Base-by-base conservation (phyloP, 345 rosid genomes). In the Aquilaria malaccensis region DNA sequence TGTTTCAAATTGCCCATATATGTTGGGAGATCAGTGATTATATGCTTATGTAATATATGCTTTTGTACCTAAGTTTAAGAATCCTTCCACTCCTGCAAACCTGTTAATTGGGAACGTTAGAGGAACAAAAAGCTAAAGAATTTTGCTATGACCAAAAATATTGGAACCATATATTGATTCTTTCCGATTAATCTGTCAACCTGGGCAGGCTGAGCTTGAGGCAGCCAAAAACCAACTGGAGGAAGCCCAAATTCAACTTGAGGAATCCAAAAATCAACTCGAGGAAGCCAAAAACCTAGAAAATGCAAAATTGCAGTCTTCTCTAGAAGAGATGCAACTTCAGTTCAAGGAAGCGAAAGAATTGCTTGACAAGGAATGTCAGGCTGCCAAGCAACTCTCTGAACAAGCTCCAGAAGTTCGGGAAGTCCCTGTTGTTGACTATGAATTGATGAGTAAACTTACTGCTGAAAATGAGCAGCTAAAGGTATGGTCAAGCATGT, bases 241-340 rank as follows among this genome's bases (percentile, higher is more conserved):
- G 43, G 43, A 37, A 37, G 4, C 43, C 7, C 0, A 4, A 37
- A 37, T 4, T 9, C 43, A 3, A 37, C 5, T 37, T 3, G 43
- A 37, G 43, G 43, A 37, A 37, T 0, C 43, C 15, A 52, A 30
- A 52, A 52, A 52, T 22, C 30, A 52, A 30, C 73, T 87, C 9
- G 95, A 87, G 76, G 95, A 81, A 66, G 82, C 82, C 6, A 87
- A 87, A 70, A 77, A 65, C 50, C 79, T 80, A 72, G 90, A 87
- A 68, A 77, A 76, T 2, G 72, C 74, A 57, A 77, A 74, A 62
- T 72, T 87, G 64, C 82, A 84, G 65, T 47, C 65, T 57, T 63
- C 81, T 61, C 30, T 87, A 56, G 66, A 78, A 29, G 82, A 82
- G 30, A 67, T 82, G 73, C 88, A 77, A 71, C 75, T 80, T 68